Conservation (phyloP, 2,329 filamentous ascomycete genomes). For the Diaporthe sp. region DNA sequence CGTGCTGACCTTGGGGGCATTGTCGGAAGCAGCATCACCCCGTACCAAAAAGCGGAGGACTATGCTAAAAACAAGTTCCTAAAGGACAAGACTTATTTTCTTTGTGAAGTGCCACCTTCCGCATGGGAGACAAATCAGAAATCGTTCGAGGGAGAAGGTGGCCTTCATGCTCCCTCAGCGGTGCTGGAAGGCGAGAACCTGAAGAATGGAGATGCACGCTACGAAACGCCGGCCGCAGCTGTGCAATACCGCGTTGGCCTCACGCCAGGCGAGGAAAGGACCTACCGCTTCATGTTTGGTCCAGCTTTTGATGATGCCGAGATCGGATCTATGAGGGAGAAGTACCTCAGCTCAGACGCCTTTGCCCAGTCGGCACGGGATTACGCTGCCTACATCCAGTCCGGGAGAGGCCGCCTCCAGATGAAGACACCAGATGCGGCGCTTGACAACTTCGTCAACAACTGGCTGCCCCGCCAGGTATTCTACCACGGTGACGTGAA, state of each 20-base stretch:
- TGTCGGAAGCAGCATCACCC: slow-evolving; percentile 63
- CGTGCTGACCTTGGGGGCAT: slow-evolving; percentile 58
- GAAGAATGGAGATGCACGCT: slow-evolving; percentile 59
- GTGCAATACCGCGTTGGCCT: slow-evolving; percentile 62
- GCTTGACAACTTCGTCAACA: slow-evolving; percentile 68
- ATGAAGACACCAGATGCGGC: slow-evolving; percentile 65
- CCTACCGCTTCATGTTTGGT: slow-evolving; percentile 66
- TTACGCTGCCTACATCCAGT: slow-evolving; percentile 62
- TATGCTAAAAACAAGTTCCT: slow-evolving; percentile 67
- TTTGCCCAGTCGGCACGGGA: slow-evolving; percentile 57
- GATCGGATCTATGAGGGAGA: slow-evolving; percentile 54
- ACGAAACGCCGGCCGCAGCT: slow-evolving; percentile 64
- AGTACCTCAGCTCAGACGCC: slow-evolving; percentile 60
- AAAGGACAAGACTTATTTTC: slow-evolving; percentile 68
- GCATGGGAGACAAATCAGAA: slow-evolving; percentile 64
- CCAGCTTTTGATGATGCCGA: slow-evolving; percentile 64
- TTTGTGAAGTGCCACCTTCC: slow-evolving; percentile 61
- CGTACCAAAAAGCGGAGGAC: slow-evolving; percentile 66
- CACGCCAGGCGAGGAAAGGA: slow-evolving; percentile 49
- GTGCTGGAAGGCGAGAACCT: slow-evolving; percentile 49
- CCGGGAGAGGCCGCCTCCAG: slow-evolving; percentile 59
- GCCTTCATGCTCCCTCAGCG: slow-evolving; percentile 61
- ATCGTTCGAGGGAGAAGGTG: slow-evolving; percentile 66
- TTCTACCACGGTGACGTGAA: slow-evolving; percentile 71
- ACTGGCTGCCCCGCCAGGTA: slow-evolving; percentile 67